Evolutionary conservation across 1,284 basidiomycete genomes (phyloP).

Genomic region (Dichomitus squalens): DNA sequence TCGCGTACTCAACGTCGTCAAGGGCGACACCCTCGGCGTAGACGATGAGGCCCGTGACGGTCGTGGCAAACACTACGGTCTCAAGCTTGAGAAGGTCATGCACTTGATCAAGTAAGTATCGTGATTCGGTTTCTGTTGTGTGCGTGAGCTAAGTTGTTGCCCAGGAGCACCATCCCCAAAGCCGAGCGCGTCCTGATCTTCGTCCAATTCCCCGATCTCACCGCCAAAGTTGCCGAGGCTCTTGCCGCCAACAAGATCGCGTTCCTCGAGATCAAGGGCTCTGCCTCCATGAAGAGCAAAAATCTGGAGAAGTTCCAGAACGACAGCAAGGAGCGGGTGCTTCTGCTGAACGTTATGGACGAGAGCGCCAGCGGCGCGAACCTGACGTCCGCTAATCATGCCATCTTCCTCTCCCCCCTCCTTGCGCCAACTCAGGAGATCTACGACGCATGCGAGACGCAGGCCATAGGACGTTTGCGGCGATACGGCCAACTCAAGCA

Average conservation of each 20-base stretch:
- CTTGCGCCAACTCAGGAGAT: slow-evolving; percentile 79
- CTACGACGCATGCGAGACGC: slow-evolving; percentile 86
- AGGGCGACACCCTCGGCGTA: slow-evolving; percentile 79
- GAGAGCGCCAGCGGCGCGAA: slow-evolving; percentile 94
- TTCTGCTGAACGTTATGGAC: slow-evolving; percentile 91
- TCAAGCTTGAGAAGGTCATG: slow-evolving; percentile 87
- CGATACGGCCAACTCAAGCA: slow-evolving; percentile 84
- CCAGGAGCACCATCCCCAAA: slow-evolving; percentile 67
- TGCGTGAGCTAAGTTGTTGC: neutral
- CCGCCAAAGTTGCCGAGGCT: slow-evolving; percentile 87
- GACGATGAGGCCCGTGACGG: slow-evolving; percentile 78
- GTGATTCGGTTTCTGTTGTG: neutral
- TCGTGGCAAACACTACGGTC: slow-evolving; percentile 81
- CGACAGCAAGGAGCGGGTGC: slow-evolving; percentile 72
- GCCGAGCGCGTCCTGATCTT: slow-evolving; percentile 88
- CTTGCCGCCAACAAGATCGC: slow-evolving; percentile 72
- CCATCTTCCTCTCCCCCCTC: slow-evolving; percentile 91
- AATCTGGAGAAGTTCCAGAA: slow-evolving; percentile 86
- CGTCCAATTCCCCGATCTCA: slow-evolving; percentile 92
- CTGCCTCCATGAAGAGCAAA: slow-evolving; percentile 76
- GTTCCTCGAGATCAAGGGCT: slow-evolving; percentile 84
- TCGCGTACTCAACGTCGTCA: slow-evolving; percentile 79
- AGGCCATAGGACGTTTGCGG: slow-evolving; percentile 87
- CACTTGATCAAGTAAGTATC: slow-evolving; percentile 74
- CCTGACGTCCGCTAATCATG: slow-evolving; percentile 91